Evolutionary conservation across 768 basidiomycete genomes (phyloP), one percentile per base, ranked within the genome.

Genomic region (Sutorius australiensis): DNA sequence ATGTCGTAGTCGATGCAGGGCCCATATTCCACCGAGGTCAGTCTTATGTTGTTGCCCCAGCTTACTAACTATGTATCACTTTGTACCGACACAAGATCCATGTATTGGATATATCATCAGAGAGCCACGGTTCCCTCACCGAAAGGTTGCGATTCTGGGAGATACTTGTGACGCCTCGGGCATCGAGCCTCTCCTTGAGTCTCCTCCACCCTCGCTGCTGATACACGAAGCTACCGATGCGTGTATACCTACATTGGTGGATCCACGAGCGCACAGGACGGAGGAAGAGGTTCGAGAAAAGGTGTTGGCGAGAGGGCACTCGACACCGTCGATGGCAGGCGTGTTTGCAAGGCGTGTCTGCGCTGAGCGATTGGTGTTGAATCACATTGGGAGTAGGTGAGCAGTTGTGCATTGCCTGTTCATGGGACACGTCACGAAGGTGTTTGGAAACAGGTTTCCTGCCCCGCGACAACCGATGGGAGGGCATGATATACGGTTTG

Each of bases 211-310:
- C 21, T 80, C 84, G 28, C 74, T 93, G n/a, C 76, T 93, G 17
- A 75, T 93, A n/a, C 92, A 94, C 67, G 92, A 94, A 69, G 82
- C 86, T 1, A 92, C 89, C 2, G 90, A 93, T 62, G 83, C 86
- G 0, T 78, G 77, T 57, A 80, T 94, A 34, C 83, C 87, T 0
- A 63, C 54, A 2, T 60, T 73, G 44, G 76, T 87, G 50, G 83
- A 84, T 64, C 69, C 73, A 9, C 73, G 70, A 32, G 70, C 79
- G 30, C 76, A 65, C 48, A 75, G 77, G 48, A 72, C 72, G 27
- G 71, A 66, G 3, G 70, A 72, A 45, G 73, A 68, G 49, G 72
- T 83, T 33, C 55, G 67, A 56, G 67, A 75, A 52, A 85, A 79
- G 54, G 78, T 82, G 0, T 69, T 82, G n/a, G 72, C 74, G 27